phyloP scores from a whole-genome alignment of 805 yeast genomes.

The Monosporozyma siamensis region DNA sequence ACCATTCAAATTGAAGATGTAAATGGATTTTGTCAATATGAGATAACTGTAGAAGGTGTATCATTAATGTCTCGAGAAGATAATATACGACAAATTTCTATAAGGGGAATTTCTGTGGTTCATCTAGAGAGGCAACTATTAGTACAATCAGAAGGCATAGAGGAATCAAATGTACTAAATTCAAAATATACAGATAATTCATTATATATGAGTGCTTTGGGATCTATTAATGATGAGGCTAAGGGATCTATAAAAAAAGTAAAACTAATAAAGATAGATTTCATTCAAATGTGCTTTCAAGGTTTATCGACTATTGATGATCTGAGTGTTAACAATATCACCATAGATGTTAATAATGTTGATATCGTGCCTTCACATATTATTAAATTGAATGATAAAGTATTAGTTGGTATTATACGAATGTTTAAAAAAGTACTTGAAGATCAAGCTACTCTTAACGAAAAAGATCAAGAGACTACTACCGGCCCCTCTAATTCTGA shows the following conservation, averaged over 20 bases:
- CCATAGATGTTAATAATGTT: slow-evolving; percentile 32
- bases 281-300: slow-evolving; percentile 36
- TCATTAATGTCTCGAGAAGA: slow-evolving; percentile 5
- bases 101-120: neutral
- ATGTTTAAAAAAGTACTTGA: neutral
- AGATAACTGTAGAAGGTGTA: slow-evolving; percentile 29
- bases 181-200: slow-evolving; percentile 61
- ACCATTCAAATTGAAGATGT: slow-evolving; percentile 43
- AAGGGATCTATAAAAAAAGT: slow-evolving; percentile 5
- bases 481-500: neutral
- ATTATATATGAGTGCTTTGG: slow-evolving; percentile 74
- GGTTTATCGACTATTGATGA: slow-evolving; percentile 34
- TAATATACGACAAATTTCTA: slow-evolving; percentile 3
- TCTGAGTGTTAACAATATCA: slow-evolving; percentile 26
- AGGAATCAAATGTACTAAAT: slow-evolving; percentile 42
- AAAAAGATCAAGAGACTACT: neutral
- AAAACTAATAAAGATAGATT: slow-evolving; percentile 25
- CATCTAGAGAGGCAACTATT: neutral
- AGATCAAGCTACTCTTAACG: too few species aligned
- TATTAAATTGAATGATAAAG: slow-evolving; percentile 8
- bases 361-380: slow-evolving; percentile 22
- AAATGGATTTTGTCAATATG: slow-evolving; percentile 13
- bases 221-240: slow-evolving; percentile 16
- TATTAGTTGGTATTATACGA: slow-evolving; percentile 4
- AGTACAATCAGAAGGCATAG: slow-evolving; percentile 30